Evolutionary conservation across 2,329 filamentous ascomycete genomes (phyloP).

Genomic region (Calonectria montana): DNA sequence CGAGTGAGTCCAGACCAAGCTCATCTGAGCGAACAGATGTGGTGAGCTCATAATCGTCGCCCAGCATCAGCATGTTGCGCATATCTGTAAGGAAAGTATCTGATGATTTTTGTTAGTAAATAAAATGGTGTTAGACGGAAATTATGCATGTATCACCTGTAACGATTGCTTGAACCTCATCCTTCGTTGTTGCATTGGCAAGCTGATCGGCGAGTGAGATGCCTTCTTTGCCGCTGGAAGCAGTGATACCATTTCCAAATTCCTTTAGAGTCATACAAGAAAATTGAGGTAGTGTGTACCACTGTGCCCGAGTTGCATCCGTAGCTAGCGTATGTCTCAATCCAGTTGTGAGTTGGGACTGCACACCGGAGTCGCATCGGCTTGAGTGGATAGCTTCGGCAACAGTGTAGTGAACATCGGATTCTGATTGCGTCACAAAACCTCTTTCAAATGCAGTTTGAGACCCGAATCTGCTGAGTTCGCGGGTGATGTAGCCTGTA

Average conservation of each 20-base stretch:
- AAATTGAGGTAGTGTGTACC: not conserved
- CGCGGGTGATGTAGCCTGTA: constrained; percentile 51
- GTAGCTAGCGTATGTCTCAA: not conserved
- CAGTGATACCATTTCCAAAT: not conserved
- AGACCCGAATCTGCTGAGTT: not conserved
- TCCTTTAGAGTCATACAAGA: not conserved
- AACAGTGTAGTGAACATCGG: not conserved
- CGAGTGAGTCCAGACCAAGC: constrained; percentile 46
- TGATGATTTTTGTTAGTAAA: not conserved
- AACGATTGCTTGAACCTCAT: not conserved
- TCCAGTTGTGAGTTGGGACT: not conserved
- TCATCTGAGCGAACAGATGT: constrained; percentile 22
- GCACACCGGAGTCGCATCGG: not conserved
- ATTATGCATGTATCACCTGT: not conserved
- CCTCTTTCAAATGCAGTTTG: not conserved
- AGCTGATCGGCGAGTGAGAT: not conserved
- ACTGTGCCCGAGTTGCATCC: not conserved
- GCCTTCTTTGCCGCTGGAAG: not conserved
- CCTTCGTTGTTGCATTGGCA: not conserved
- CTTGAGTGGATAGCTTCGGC: not conserved
- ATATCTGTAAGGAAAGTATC: not conserved
- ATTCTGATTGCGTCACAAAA: not conserved
- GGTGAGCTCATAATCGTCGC: not conserved
- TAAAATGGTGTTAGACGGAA: not conserved
- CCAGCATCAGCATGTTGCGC: not conserved